Evolutionary conservation across 331 rosid species (phyloP), one percentile per base, ranked within the genome.

Genomic region (Quercus tomentella): DNA sequence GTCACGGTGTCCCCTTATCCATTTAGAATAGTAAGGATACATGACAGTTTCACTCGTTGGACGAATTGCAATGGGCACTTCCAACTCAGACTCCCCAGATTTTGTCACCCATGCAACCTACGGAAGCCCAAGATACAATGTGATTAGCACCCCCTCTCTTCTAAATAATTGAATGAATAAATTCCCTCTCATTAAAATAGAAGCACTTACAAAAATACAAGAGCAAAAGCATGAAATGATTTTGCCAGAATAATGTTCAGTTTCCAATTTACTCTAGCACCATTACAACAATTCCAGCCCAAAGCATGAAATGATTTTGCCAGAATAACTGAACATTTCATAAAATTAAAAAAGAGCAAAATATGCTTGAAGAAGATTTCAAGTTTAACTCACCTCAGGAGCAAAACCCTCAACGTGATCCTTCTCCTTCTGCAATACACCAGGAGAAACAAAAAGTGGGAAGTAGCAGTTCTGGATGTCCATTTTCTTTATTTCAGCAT

Each of bases 51-150:
- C 99, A 83, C 99, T 96, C 3, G 99, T 96, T 23, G 99, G 99
- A 30, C 99, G 98, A 84, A 96, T 93, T 6, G 99, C 99, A 41
- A 96, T 91, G 12, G 99, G 99, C 56, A 93, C 86, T 79, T 96
- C 99, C 76, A 96, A 72, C 4, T 90, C 90, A 21, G 93, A 88
- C 68, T 93, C 84, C 78, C 99, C 99, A 54, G 98, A 93, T 83
- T 88, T 93, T 61, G 99, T 96, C 43, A 96, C 99, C 99, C 99
- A 96, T 55, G 98, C 99, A 77, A 96, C 99, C 99, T 95, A 51
- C 4, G 4, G 60, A 76, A 62, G 58, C 57, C 70, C 30, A 79
- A 67, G 61, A 56, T 31, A 70, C 20, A 41, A 58, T 63, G 25
- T 22, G 60, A 28, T 54, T 76, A 68, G 26, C 20, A 70, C 4